A percentile compares a stretch with the other conserved stretches of the same genome.
phyloP scores from a whole-genome alignment of 768 basidiomycete species.

The Kwoniella shandongensis region DNA sequence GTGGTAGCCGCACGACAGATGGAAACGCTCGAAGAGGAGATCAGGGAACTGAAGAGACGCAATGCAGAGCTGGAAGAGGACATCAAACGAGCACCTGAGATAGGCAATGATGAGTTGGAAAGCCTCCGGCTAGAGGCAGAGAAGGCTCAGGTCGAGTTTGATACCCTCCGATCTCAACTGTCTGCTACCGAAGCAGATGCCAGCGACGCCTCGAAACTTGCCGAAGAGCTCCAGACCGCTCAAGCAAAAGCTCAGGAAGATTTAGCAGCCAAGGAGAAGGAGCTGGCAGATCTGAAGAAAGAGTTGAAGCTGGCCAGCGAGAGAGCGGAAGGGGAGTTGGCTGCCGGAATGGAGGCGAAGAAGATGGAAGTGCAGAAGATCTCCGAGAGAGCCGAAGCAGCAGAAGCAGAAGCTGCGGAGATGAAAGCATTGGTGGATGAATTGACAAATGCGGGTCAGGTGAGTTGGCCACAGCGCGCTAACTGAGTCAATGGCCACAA shows the following conservation, averaged over 20 bases:
- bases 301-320: conserved; percentile 41
- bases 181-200: conserved; percentile 34
- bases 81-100: conserved; percentile 55
- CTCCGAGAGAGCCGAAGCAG: conserved; percentile 58
- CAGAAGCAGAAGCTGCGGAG: conserved; percentile 60
- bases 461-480: conserved; percentile 50
- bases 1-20: conserved; percentile 22
- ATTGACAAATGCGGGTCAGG: conserved; percentile 83
- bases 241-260: conserved; percentile 61
- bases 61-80: conserved; percentile 48
- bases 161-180: conserved; percentile 31
- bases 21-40: conserved; percentile 69
- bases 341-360: conserved; percentile 47
- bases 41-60: conserved; percentile 59
- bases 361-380: conserved; percentile 61
- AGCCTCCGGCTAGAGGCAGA: conserved; percentile 43
- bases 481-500: conserved; percentile 2
- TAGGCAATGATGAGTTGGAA: conserved; percentile 57
- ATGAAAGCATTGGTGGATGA: conserved; percentile 75
- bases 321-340: conserved; percentile 37
- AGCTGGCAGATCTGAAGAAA: conserved; percentile 28
- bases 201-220: conserved; percentile 53
- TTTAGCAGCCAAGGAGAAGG: conserved; percentile 58
- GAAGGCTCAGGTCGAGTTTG: conserved; percentile 31
- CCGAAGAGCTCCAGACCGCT: conserved; percentile 53